Conservation (phyloP, 2,329 filamentous ascomycete genomes). For the Epichloe sp. region DNA sequence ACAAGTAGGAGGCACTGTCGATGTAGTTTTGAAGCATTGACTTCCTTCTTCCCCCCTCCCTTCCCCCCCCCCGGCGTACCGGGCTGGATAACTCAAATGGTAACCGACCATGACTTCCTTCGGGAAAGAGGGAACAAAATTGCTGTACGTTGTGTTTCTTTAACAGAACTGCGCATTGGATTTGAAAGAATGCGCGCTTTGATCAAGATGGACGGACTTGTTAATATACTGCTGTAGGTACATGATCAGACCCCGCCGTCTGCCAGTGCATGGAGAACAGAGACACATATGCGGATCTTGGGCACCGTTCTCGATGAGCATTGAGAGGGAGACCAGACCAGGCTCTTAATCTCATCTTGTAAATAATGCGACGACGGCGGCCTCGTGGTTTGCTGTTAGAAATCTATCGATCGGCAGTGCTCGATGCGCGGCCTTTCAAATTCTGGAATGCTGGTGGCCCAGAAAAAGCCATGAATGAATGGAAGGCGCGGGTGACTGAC, state of each 20-base stretch:
- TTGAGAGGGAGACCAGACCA: background rate
- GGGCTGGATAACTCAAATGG: conserved; percentile 2
- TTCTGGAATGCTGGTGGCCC: background rate
- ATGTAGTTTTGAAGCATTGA: background rate
- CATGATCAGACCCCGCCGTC: background rate
- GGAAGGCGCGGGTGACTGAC: background rate
- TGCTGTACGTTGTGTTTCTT: background rate
- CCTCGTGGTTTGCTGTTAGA: background rate
- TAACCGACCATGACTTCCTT: background rate
- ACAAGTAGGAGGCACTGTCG: conserved; percentile 1
- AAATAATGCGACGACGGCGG: background rate
- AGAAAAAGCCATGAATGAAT: no score
- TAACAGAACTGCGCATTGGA: background rate
- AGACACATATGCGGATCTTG: background rate
- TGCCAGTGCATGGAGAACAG: background rate
- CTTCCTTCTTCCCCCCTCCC: background rate
- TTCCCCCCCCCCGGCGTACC: background rate
- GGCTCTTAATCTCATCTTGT: background rate
- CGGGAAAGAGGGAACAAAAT: background rate
- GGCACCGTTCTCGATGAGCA: background rate
- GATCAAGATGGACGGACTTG: background rate
- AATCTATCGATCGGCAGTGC: background rate
- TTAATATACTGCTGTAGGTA: conserved; percentile 1
- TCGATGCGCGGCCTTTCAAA: background rate
- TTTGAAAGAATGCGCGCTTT: background rate